Conservation (phyloP, 768 basidiomycete genomes). For the Amyloporia xantha region DNA sequence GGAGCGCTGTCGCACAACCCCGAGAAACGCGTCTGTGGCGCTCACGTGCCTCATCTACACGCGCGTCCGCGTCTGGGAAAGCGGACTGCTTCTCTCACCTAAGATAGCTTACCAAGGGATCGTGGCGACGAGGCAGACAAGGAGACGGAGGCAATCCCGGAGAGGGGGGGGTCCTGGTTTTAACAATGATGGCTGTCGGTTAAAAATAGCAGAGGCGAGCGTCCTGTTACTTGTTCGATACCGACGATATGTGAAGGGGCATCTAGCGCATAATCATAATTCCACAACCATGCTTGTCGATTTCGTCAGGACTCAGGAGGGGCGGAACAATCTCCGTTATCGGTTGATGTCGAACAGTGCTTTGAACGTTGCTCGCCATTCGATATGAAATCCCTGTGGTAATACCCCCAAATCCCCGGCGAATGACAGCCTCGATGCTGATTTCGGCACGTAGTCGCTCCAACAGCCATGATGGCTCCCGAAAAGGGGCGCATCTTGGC, state of each 20-base stretch:
- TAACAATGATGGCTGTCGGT: not conserved
- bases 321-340: not conserved
- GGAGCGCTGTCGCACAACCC: not conserved
- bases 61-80: not conserved
- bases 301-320: not conserved
- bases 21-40: slow-evolving; percentile 3
- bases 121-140: not conserved
- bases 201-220: not conserved
- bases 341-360: not conserved
- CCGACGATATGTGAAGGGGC: not conserved
- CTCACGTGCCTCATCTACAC: slow-evolving; percentile 2
- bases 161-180: not conserved
- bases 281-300: not conserved
- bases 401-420: not conserved
- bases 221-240: too few relatives aligned
- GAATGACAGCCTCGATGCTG: not conserved
- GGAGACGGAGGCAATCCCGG: not conserved
- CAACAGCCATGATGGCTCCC: not conserved
- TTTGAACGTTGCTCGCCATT: not conserved
- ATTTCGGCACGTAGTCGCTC: not conserved
- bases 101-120: not conserved
- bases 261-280: not conserved
- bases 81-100: not conserved
- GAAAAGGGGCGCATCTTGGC: not conserved
- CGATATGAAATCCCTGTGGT: not conserved